Percentiles rank a stretch among this genome's conserved stretches.
phyloP scores from a whole-genome alignment of 345 rosid species.

The Corchorus capsularis region DNA sequence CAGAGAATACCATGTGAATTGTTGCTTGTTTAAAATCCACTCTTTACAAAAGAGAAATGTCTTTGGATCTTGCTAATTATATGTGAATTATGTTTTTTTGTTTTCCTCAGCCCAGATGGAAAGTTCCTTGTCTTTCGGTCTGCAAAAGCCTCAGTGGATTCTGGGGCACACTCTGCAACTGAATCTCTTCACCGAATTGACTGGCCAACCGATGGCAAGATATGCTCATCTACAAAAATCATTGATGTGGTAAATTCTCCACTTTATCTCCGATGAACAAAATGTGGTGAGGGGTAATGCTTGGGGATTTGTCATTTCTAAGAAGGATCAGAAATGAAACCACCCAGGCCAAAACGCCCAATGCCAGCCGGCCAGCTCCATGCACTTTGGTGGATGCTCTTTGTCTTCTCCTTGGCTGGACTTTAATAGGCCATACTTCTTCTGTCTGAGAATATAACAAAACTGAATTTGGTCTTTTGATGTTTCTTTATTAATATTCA shows the following conservation, averaged over 20 bases:
- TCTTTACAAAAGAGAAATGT: not conserved
- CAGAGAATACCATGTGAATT: not conserved
- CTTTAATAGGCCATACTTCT: not conserved
- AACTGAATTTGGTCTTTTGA: not conserved
- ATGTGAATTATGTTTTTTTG: constrained; percentile 13
- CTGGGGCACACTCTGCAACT: constrained; percentile 74
- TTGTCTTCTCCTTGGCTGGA: not conserved
- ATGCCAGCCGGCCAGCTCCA: not conserved
- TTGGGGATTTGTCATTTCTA: not conserved
- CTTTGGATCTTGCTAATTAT: constrained; percentile 16
- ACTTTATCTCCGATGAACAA: not conserved
- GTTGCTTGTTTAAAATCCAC: not conserved
- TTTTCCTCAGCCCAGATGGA: constrained; percentile 76
- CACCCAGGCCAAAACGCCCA: not conserved
- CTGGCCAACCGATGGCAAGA: constrained; percentile 64
- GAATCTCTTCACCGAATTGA: constrained; percentile 77
- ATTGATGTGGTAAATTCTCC: constrained; percentile 68
- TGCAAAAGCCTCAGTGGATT: constrained; percentile 70
- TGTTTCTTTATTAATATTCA: no score
- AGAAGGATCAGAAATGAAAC: not conserved
- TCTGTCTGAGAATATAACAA: not conserved
- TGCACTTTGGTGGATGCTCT: not conserved
- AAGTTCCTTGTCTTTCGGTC: constrained; percentile 74
- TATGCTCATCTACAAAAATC: constrained; percentile 42
- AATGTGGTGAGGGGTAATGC: not conserved